A percentile compares a stretch with the other conserved stretches of the same genome.
Conservation (phyloP, 2,329 filamentous ascomycete species). For the Fusarium marasasianum region DNA sequence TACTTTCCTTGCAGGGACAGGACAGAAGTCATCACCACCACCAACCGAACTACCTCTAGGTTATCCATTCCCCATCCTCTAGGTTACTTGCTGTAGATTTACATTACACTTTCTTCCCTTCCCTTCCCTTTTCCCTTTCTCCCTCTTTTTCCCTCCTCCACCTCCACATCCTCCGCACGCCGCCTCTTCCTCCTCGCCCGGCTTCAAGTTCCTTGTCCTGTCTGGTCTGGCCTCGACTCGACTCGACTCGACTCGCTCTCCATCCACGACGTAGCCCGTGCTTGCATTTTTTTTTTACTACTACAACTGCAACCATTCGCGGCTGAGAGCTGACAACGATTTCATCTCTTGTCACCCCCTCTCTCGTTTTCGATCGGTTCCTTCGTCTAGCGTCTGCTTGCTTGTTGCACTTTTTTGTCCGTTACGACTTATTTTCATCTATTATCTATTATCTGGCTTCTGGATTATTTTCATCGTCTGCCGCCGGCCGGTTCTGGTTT, state of each 20-base stretch:
- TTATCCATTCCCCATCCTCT: slow-evolving; percentile 24
- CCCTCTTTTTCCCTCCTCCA: slow-evolving; percentile 24
- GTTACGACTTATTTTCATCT: slow-evolving; percentile 20
- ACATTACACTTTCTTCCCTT: background rate
- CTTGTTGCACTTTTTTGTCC: slow-evolving; percentile 33
- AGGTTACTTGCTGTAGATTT: slow-evolving; percentile 9
- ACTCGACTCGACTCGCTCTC: slow-evolving; percentile 21
- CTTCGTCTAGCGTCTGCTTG: slow-evolving; percentile 41
- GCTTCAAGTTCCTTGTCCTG: slow-evolving; percentile 28
- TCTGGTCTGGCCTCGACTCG: slow-evolving; percentile 26
- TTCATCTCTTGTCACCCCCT: slow-evolving; percentile 27
- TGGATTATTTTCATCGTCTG: slow-evolving; percentile 29
- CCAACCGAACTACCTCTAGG: slow-evolving; percentile 30
- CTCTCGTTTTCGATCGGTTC: slow-evolving; percentile 31
- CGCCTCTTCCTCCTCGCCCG: slow-evolving; percentile 34
- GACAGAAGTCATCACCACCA: slow-evolving; percentile 46
- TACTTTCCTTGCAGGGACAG: slow-evolving; percentile 5
- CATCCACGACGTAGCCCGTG: slow-evolving; percentile 21
- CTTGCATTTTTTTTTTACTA: slow-evolving; percentile 28
- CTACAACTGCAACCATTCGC: slow-evolving; percentile 28
- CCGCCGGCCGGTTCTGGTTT: slow-evolving; percentile 43
- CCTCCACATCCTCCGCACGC: slow-evolving; percentile 20
- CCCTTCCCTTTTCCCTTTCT: slow-evolving; percentile 9
- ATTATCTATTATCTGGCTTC: slow-evolving; percentile 37
- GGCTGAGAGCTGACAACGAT: slow-evolving; percentile 40